phyloP scores from a whole-genome alignment of 805 yeast genomes.

The Pichia manshurica region DNA sequence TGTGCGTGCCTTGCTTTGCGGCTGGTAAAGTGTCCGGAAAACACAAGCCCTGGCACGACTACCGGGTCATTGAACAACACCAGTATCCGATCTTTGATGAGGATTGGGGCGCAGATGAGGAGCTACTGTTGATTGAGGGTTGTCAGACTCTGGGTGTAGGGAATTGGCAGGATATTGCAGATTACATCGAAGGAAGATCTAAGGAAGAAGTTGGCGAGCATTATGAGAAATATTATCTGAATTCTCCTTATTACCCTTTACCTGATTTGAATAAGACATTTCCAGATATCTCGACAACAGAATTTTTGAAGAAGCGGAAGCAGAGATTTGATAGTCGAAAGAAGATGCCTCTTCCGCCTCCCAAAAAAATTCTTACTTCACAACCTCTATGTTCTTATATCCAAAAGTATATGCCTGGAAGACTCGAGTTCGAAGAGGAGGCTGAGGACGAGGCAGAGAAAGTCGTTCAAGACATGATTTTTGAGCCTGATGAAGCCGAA shows the following conservation, averaged over 20 bases:
- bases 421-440: conserved; percentile 93
- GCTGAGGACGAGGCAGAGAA: conserved; percentile 96
- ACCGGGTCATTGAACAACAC: conserved; percentile 87
- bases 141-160: conserved; percentile 90
- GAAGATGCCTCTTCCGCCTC: conserved; percentile 75
- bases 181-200: conserved; percentile 86
- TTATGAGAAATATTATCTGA: conserved; percentile 64
- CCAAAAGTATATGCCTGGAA: conserved; percentile 98
- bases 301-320: conserved; percentile 64
- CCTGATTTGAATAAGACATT: conserved; percentile 80
- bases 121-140: conserved; percentile 79
- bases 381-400: conserved; percentile 95
- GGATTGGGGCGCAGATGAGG: conserved; percentile 99
- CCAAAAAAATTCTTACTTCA: conserved; percentile 83
- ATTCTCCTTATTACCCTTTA: conserved; percentile 72
- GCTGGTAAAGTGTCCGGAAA: conserved; percentile 72
- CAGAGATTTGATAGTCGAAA: conserved; percentile 66
- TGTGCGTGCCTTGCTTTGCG: conserved; percentile 97
- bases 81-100: conserved; percentile 85
- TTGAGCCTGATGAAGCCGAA: conserved; percentile 87
- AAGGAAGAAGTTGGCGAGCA: conserved; percentile 89
- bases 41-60: conserved; percentile 94
- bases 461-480: conserved; percentile 89
- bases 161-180: conserved; percentile 97
- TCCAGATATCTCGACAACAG: conserved; percentile 53